Conservation (phyloP, 2,329 filamentous ascomycete species). For the Colletotrichum sp. region DNA sequence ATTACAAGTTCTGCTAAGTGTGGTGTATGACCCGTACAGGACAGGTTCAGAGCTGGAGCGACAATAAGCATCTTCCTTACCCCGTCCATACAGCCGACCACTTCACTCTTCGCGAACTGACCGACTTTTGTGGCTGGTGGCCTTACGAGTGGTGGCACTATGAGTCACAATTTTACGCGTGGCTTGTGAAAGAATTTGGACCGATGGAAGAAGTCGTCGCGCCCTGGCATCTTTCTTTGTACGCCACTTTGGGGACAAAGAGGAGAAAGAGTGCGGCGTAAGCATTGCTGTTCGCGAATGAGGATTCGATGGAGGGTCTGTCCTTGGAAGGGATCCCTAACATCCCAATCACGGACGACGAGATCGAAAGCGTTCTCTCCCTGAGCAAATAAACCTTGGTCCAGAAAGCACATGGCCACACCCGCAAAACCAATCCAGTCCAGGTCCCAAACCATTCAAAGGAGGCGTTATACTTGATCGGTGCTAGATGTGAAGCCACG, state of each 20-base stretch:
- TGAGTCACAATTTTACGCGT: not conserved
- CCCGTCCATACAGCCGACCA: not conserved
- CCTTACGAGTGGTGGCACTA: not conserved
- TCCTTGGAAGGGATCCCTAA: not conserved
- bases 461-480: no score
- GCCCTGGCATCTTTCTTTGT: not conserved
- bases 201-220: not conserved
- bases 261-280: fast-evolving
- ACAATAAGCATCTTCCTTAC: not conserved
- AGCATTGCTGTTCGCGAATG: not conserved
- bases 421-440: no score
- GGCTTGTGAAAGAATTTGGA: not conserved
- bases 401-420: no score
- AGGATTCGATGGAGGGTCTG: not conserved
- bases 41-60: not conserved
- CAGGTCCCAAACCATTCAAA: no score
- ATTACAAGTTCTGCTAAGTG: not conserved
- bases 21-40: not conserved
- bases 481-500: no score
- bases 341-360: fast-evolving
- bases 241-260: fast-evolving
- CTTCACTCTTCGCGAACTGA: not conserved
- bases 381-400: no score
- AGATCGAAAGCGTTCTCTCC: no score
- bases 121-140: not conserved